Evolutionary conservation across 352 stramenopile genomes (phyloP).

Genomic region (Phytopythium vexans): DNA sequence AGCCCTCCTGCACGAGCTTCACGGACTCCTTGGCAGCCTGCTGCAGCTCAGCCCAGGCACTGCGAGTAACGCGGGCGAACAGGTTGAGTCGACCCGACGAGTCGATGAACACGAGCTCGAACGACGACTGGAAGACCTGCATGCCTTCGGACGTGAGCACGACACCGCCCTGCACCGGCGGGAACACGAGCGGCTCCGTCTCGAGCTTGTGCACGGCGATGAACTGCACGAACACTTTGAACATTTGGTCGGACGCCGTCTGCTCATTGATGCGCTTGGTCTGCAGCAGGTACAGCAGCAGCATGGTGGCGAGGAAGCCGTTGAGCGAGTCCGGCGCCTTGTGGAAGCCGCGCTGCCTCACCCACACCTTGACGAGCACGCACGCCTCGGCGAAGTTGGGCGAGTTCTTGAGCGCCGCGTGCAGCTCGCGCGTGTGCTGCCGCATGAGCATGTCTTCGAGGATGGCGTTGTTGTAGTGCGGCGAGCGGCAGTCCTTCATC

Average conservation of each 20-base stretch:
- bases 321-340: conserved; percentile 74
- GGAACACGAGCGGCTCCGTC: conserved; percentile 64
- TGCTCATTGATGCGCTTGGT: conserved; percentile 67
- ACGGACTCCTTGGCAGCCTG: conserved; percentile 57
- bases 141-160: conserved; percentile 65
- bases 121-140: conserved; percentile 58
- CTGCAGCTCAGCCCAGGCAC: conserved; percentile 72
- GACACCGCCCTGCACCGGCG: conserved; percentile 47
- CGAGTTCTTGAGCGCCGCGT: conserved; percentile 58
- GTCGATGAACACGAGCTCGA: conserved; percentile 77
- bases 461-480: conserved; percentile 89
- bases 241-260: conserved; percentile 80
- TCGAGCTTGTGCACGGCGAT: conserved; percentile 64
- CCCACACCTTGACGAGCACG: conserved; percentile 86
- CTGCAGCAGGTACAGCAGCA: conserved; percentile 82
- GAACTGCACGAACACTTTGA: conserved; percentile 85
- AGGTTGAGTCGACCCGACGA: conserved; percentile 74
- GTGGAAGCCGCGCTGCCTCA: conserved; percentile 81
- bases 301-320: conserved; percentile 79
- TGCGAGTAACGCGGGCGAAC: conserved; percentile 57
- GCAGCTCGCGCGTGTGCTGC: conserved; percentile 79
- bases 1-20: conserved; percentile 55
- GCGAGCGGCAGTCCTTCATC: conserved; percentile 68
- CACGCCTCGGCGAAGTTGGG: conserved; percentile 75
- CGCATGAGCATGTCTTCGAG: conserved; percentile 89